Percentiles rank a stretch among this genome's conserved stretches.
Conservation (phyloP, 2,329 filamentous ascomycete species). For the Sclerotinia trifoliorum region DNA sequence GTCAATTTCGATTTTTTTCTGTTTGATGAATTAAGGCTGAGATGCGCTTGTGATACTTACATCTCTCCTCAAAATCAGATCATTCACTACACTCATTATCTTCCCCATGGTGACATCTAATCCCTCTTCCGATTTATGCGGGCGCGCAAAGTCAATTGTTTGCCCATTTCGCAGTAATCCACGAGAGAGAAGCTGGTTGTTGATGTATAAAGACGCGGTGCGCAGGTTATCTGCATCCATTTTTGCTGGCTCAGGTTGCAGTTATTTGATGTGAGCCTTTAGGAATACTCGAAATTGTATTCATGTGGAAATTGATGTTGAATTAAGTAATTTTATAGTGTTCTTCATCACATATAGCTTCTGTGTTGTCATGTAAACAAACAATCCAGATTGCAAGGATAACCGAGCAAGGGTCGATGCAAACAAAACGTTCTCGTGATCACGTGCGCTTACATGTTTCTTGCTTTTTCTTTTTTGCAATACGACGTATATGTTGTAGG, state of each 20-base stretch:
- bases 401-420: not conserved
- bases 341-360: constrained; percentile 18
- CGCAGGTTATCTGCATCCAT: constrained; percentile 55
- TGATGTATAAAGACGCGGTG: constrained; percentile 69
- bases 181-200: constrained; percentile 67
- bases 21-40: not conserved
- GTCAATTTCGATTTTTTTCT: constrained; percentile 11
- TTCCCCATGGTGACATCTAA: constrained; percentile 72
- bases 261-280: not conserved
- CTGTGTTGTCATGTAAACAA: constrained; percentile 23
- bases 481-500: no score
- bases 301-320: constrained; percentile 11
- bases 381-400: constrained; percentile 14
- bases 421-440: constrained; percentile 8
- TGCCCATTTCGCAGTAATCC: constrained; percentile 67
- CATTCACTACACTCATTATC: constrained; percentile 91
- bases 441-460: not conserved
- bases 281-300: not conserved
- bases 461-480: not conserved
- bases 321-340: not conserved
- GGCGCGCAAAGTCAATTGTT: constrained; percentile 77
- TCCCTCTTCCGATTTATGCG: constrained; percentile 61
- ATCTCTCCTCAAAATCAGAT: constrained; percentile 85
- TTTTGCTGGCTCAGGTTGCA: not conserved
- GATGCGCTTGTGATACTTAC: constrained; percentile 50